These are phyloP conservation scores for Corymbia calophylla DNA, from an alignment of 441 rosid genomes.

Conservation along the genomic window DNA sequence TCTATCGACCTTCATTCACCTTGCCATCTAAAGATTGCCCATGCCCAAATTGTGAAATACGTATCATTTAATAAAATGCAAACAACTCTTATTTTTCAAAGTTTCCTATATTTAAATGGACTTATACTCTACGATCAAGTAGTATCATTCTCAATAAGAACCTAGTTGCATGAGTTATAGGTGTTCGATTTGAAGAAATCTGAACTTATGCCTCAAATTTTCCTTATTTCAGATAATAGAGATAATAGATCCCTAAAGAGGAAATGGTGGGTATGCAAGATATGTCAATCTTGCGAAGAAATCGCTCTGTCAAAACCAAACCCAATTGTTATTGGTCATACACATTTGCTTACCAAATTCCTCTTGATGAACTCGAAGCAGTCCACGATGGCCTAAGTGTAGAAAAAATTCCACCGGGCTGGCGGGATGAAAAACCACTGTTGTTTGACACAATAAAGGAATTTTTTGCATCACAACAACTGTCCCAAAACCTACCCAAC, in stretches of 20 bases:
- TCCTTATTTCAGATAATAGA: neutral
- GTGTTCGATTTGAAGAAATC: neutral
- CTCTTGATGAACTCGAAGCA: too few species aligned
- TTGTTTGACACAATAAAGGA: too few species aligned
- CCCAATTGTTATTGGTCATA: too few species aligned
- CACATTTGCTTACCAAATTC: too few species aligned
- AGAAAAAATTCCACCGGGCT: too few species aligned
- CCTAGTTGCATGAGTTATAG: neutral
- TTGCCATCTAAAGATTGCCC: conserved; percentile 80
- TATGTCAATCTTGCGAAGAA: neutral
- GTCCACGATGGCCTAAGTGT: too few species aligned
- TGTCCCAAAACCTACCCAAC: too few species aligned
- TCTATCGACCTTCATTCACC: conserved; percentile 47
- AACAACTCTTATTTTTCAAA: neutral
- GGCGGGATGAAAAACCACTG: too few species aligned
- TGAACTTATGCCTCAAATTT: neutral
- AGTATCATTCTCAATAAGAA: neutral
- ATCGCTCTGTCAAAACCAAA: neutral
- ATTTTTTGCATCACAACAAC: too few species aligned
- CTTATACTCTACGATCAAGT: neutral
- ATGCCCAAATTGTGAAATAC: conserved; percentile 84
- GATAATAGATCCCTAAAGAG: neutral
- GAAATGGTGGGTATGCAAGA: neutral
- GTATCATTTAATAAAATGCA: neutral
- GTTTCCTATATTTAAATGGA: neutral